Conservation (phyloP, 306 rosid species). For the Cicer yamashitae region DNA sequence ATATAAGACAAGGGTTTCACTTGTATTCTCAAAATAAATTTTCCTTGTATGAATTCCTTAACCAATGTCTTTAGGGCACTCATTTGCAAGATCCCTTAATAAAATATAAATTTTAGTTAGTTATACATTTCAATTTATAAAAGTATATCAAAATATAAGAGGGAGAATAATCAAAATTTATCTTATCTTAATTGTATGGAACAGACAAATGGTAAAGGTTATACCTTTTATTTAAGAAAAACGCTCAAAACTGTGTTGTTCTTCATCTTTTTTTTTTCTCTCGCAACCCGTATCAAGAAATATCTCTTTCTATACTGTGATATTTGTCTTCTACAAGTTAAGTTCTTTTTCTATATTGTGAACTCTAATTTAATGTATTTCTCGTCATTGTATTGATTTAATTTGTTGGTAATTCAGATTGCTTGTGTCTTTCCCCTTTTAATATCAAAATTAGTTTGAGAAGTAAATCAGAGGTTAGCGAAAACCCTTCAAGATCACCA, state of each 20-base stretch:
- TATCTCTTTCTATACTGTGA: background rate
- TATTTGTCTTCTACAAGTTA: background rate
- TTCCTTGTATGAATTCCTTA: no score
- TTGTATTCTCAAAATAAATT: no score
- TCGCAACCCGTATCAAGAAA: background rate
- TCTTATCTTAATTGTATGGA: background rate
- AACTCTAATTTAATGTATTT: background rate
- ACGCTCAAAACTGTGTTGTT: background rate
- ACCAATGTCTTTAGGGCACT: no score
- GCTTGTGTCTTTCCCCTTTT: background rate
- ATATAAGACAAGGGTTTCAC: no score
- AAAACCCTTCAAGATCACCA: background rate
- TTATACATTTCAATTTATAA: slow-evolving; percentile 12
- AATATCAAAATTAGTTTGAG: background rate
- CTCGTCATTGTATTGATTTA: background rate
- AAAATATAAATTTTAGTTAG: background rate
- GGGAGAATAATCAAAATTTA: background rate
- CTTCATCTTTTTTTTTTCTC: slow-evolving; percentile 1
- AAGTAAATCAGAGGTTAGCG: background rate
- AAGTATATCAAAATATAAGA: background rate
- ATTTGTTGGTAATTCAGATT: slow-evolving; percentile 29
- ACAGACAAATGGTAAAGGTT: background rate
- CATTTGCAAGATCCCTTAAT: no score
- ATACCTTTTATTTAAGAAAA: background rate
- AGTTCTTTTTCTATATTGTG: no score